phyloP scores from a whole-genome alignment of 2,329 filamentous ascomycete species.

The Sarocladium kiliense region DNA sequence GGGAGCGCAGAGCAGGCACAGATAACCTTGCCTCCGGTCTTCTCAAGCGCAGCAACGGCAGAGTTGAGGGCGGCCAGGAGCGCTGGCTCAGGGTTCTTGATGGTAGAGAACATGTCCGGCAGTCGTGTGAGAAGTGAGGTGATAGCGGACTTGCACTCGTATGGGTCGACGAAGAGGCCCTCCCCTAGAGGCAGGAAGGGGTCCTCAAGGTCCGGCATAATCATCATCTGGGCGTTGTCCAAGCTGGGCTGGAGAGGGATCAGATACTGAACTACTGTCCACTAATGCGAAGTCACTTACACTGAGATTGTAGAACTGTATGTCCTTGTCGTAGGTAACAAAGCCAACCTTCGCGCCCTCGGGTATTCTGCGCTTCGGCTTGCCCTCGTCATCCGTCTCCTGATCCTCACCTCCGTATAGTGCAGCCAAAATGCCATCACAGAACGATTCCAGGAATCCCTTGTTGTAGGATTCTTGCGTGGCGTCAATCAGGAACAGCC shows the following conservation, averaged over 20 bases:
- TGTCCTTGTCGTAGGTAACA: slow-evolving; percentile 91
- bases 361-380: slow-evolving; percentile 57
- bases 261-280: slow-evolving; percentile 12
- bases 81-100: slow-evolving; percentile 89
- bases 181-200: slow-evolving; percentile 90
- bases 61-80: slow-evolving; percentile 80
- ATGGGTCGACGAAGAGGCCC: slow-evolving; percentile 89
- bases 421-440: slow-evolving; percentile 78
- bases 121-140: slow-evolving; percentile 78
- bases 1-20: slow-evolving; percentile 84
- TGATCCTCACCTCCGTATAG: slow-evolving; percentile 66
- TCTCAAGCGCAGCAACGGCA: slow-evolving; percentile 74
- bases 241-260: slow-evolving; percentile 54
- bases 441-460: slow-evolving; percentile 85
- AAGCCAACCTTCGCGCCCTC: slow-evolving; percentile 85
- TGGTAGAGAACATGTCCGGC: slow-evolving; percentile 77
- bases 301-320: slow-evolving; percentile 96
- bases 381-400: slow-evolving; percentile 44
- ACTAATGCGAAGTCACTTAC: slow-evolving; percentile 40
- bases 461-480: slow-evolving; percentile 88
- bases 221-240: slow-evolving; percentile 92
- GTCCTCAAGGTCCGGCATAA: slow-evolving; percentile 96
- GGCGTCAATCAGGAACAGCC: slow-evolving; percentile 89
- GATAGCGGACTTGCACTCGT: slow-evolving; percentile 83
- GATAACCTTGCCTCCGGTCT: slow-evolving; percentile 87